Base-by-base conservation (phyloP, 441 rosid genomes). In the Populus hybrid region DNA sequence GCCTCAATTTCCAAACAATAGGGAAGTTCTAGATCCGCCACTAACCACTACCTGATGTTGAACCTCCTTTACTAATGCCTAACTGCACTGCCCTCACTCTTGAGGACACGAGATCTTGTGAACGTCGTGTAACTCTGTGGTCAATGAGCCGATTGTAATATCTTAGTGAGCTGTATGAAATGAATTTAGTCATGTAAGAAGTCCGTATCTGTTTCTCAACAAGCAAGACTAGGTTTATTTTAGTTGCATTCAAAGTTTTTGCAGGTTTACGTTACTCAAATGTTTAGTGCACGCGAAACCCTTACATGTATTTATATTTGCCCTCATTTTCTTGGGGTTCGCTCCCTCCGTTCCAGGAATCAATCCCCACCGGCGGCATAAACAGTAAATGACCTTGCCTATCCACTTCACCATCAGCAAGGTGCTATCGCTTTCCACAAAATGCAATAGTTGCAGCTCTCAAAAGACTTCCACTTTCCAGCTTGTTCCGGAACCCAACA, bases 1-100 rank as follows among this genome's bases (percentile, higher is more conserved):
- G 83, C 84, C 82, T 83, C 78, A 75, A 77, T 67, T 83, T 85
- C 82, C 83, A 57, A 69, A 70, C 63, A 70, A 64, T 77, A 74
- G 83, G 84, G 83, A 50, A 72, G 65, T 65, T 66, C 24, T 69
- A 26, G 57, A n/a, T 70, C 61, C 18, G 65, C 50, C 75, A 67
- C 85, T 75, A 73, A 80, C 85, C 54, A 64, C 75, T 23, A 71
- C 76, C 74, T 38, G 35, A 59, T 69, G 69, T 26, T 5, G 73
- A 65, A 67, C 76, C 46, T 34, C 21, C 6, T 54, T 57, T 38
- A 18, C 57, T 73, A 68, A 75, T 71, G 35, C 68, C 77, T 65
- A 79, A 79, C 76, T 72, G 76, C 50, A 5, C 4, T 54, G 72
- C 32, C 72, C 66, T 78, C 69, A 24, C 24, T 65, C 67, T 28